Evolutionary conservation across 306 rosid genomes (phyloP).

Genomic region (Hippophae rhamnoides): DNA sequence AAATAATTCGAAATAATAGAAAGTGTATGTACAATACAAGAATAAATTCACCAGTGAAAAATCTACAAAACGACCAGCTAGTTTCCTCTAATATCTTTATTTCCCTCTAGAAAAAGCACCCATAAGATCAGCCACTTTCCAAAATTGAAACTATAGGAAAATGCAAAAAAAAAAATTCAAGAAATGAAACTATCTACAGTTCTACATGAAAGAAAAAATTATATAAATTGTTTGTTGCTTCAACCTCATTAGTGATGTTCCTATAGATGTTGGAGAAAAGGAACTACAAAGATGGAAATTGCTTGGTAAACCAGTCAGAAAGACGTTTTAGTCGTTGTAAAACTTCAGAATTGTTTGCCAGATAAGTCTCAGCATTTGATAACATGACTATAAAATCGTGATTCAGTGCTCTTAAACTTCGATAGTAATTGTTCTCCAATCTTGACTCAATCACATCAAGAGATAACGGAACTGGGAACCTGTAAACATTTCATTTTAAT

Average conservation of each 20-base stretch:
- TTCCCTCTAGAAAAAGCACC: slow-evolving; percentile 14
- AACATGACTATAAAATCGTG: slow-evolving; percentile 62
- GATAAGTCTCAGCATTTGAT: slow-evolving; percentile 44
- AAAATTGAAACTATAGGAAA: slow-evolving; percentile 13
- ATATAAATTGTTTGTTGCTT: no score
- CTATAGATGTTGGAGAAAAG: background rate
- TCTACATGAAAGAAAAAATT: no score
- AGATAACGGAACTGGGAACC: slow-evolving; percentile 83
- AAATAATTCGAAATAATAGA: no score
- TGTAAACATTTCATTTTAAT: slow-evolving; percentile 23
- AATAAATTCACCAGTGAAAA: slow-evolving; percentile 47
- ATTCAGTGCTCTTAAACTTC: slow-evolving; percentile 76
- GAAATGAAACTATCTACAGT: slow-evolving; percentile 5
- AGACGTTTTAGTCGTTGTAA: slow-evolving; percentile 45
- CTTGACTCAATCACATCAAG: slow-evolving; percentile 64
- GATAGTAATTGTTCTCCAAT: slow-evolving; percentile 75
- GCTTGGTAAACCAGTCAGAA: slow-evolving; percentile 76
- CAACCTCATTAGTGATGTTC: no score
- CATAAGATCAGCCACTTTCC: slow-evolving; percentile 18
- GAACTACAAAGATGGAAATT: slow-evolving; percentile 44
- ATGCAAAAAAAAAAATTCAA: slow-evolving; percentile 12
- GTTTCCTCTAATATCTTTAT: slow-evolving; percentile 31
- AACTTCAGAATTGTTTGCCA: slow-evolving; percentile 49
- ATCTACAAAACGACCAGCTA: slow-evolving; percentile 37
- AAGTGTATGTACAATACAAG: slow-evolving; percentile 66